Base-by-base conservation (phyloP, 257 asterid genomes). In the Echium plantagineum region DNA sequence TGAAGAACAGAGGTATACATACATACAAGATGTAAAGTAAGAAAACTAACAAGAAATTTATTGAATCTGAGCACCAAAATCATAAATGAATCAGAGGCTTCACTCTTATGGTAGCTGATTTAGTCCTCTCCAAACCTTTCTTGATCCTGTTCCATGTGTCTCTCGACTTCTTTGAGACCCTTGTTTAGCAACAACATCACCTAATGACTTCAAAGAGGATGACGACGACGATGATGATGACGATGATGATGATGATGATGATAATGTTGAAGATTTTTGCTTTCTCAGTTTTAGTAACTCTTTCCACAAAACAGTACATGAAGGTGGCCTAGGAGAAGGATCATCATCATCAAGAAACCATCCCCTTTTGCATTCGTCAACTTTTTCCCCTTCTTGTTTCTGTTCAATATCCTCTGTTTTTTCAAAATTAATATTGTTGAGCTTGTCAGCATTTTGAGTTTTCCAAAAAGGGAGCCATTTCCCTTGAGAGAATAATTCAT, bases 241-340 rank as follows among this genome's bases (percentile, higher is more conserved):
- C 2, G 90, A 72, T 0, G 82, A 78, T 47, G 79, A 68, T 8
- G 88, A 77, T 7, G 91, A 72, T 1, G 91, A 70, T 15, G 81
- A 68, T 32, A 78, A 55, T 16, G 90, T 73, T 1, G 83, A 63
- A 19, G 83, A 62, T 0, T 87, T 76, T 2, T 79, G 85, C 15
- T 83, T 87, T 49, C 74, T 84, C 93, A 89, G 58, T 75, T 77
- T 84, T 22, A 84, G 52, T 42, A 89, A 58, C 76, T 90, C 97
- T 60, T 90, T 90, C 93, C 90, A 90, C 46, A 90, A 46, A 60
- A 86, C 94, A n/a, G 88, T 86, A 61, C 97, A 90, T 49, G 80
- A 86, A 3, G 97, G 97, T 9, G 95, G 97, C 70, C 97, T 72
- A 5, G 97, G 97, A 15, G 97, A 90, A 0, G 97, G 97, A 74